Percentiles rank a stretch among this genome's conserved stretches.
Evolutionary conservation across 352 stramenopile genomes (phyloP).

Genomic region (Pythium angustatum): DNA sequence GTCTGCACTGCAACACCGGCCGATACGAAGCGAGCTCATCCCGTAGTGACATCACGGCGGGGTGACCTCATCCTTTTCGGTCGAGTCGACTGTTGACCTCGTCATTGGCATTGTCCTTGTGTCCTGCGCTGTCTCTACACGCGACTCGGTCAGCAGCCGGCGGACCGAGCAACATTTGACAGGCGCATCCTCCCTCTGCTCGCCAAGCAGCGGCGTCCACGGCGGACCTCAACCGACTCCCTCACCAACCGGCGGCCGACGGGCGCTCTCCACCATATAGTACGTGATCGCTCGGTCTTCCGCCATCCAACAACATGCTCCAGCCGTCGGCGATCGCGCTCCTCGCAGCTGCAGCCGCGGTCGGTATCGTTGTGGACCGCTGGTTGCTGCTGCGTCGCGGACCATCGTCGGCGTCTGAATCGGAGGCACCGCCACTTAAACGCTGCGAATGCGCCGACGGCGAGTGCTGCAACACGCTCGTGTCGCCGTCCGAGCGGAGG

Average conservation of each 20-base stretch:
- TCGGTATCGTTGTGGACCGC: constrained; percentile 38
- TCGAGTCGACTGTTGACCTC: neutral
- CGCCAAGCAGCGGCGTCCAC: neutral
- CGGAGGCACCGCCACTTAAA: constrained; percentile 19
- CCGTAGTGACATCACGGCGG: constrained; percentile 11
- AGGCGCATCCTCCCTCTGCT: neutral
- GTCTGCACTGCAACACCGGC: too few species aligned
- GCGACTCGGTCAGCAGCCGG: constrained; percentile 1
- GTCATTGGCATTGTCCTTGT: neutral
- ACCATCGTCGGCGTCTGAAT: too few species aligned
- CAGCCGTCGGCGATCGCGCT: constrained; percentile 15
- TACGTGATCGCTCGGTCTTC: too few species aligned
- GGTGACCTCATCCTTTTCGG: neutral
- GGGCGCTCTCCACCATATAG: too few species aligned
- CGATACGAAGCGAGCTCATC: too few species aligned
- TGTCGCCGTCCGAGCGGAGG: constrained; percentile 49
- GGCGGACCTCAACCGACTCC: too few species aligned
- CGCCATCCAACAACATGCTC: constrained; percentile 7
- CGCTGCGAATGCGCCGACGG: constrained; percentile 63
- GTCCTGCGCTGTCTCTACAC: constrained; percentile 1
- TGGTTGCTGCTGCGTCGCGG: too few species aligned
- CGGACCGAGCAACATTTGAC: constrained; percentile 3
- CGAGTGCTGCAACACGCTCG: constrained; percentile 74
- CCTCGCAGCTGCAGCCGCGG: constrained; percentile 19
- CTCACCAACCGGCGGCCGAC: too few species aligned